Evolutionary conservation across 1,284 basidiomycete genomes (phyloP).

Genomic region (Boletellus deceptivus): DNA sequence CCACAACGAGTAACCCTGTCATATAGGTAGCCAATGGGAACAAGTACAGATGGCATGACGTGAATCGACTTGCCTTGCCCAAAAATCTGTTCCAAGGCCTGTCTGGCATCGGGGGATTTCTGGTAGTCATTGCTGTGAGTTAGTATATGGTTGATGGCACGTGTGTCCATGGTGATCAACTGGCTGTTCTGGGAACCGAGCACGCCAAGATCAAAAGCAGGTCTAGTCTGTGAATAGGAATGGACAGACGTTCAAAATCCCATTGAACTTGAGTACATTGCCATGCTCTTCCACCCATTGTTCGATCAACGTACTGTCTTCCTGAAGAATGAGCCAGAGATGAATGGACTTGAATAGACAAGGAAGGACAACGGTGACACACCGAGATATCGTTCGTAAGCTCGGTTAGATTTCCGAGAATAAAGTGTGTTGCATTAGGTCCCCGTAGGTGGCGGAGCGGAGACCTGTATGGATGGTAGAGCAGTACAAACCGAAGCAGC

Average conservation of each 20-base stretch:
- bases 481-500: conserved; percentile 12
- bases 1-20: conserved; percentile 21
- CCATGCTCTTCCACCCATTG: conserved; percentile 58
- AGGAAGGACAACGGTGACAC: conserved; percentile 9
- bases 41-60: background rate
- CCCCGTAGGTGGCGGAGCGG: conserved; percentile 49
- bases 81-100: conserved; percentile 22
- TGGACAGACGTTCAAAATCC: conserved; percentile 44
- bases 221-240: background rate
- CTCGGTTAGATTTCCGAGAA: conserved; percentile 50
- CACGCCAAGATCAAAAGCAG: background rate
- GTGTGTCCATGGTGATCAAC: conserved; percentile 35
- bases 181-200: conserved; percentile 8
- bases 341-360: background rate
- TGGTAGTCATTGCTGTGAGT: conserved; percentile 37
- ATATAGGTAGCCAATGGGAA: background rate
- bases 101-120: conserved; percentile 31
- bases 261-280: conserved; percentile 45
- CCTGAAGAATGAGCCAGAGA: conserved; percentile 21
- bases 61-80: conserved; percentile 27
- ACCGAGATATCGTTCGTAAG: conserved; percentile 40
- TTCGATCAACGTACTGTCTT: conserved; percentile 35
- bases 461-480: conserved; percentile 34
- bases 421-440: conserved; percentile 45
- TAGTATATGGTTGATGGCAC: conserved; percentile 39